phyloP scores from a whole-genome alignment of 2,329 filamentous ascomycete genomes.

The Periconia macrospinosa region DNA sequence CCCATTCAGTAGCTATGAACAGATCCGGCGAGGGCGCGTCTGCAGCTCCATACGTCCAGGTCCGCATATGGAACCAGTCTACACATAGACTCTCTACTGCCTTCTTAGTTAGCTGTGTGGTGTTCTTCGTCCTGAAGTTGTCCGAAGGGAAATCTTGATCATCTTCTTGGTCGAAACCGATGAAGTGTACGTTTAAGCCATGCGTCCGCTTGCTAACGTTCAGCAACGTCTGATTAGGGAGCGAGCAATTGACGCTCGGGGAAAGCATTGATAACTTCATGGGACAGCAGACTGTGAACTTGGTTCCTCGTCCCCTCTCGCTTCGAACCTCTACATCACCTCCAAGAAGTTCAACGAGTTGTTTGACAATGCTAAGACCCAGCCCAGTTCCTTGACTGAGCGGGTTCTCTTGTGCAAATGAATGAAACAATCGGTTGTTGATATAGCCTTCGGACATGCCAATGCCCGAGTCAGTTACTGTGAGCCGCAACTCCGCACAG shows the following conservation, averaged over 20 bases:
- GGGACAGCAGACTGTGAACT: conserved; percentile 40
- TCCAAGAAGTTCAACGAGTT: conserved; percentile 40
- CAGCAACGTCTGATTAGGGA: conserved; percentile 23
- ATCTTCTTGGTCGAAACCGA: conserved; percentile 37
- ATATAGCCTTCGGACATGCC: conserved; percentile 46
- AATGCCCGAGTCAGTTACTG: conserved; percentile 43
- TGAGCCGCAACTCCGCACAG: conserved; percentile 32
- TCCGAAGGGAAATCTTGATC: conserved; percentile 30
- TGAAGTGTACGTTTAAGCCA: conserved; percentile 33
- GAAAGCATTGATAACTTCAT: conserved; percentile 35
- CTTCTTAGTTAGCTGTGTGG: conserved; percentile 31
- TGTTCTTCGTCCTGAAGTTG: conserved; percentile 36
- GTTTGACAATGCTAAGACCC: conserved; percentile 44
- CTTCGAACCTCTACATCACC: conserved; percentile 42
- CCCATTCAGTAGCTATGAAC: conserved; percentile 35
- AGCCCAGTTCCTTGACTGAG: conserved; percentile 43
- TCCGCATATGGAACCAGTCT: conserved; percentile 41
- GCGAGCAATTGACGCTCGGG: conserved; percentile 18
- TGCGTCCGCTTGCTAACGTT: conserved; percentile 31
- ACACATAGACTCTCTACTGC: conserved; percentile 35
- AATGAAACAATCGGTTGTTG: conserved; percentile 39
- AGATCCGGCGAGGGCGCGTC: conserved; percentile 24
- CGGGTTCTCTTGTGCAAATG: conserved; percentile 45
- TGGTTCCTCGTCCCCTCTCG: conserved; percentile 39
- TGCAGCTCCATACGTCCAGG: conserved; percentile 15